Evolutionary conservation across 2,329 filamentous ascomycete genomes (phyloP).

Genomic region (Cladosporium sp.): DNA sequence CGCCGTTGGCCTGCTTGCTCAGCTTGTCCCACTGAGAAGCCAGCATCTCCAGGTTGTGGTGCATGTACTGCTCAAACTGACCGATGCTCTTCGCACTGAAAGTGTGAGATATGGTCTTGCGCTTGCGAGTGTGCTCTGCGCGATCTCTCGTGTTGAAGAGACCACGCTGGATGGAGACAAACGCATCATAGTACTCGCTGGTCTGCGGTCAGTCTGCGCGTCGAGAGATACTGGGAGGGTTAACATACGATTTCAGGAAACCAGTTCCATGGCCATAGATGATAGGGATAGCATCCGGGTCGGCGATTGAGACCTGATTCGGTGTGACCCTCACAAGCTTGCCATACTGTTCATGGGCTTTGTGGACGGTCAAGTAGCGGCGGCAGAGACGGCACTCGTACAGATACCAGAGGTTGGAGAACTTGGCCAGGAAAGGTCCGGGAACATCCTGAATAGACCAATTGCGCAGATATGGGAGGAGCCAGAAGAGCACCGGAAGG

Average conservation of each 20-base stretch:
- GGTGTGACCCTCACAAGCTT: conserved; percentile 34
- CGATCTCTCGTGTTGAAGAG: conserved; percentile 86
- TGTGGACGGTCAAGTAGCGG: conserved; percentile 51
- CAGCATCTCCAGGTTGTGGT: conserved; percentile 68
- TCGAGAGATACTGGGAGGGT: not conserved
- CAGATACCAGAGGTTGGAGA: conserved; percentile 77
- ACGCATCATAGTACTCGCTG: conserved; percentile 58
- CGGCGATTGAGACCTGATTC: conserved; percentile 52
- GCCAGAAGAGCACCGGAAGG: conserved; percentile 48
- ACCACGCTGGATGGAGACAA: conserved; percentile 77
- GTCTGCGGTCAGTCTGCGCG: not conserved
- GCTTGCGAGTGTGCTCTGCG: conserved; percentile 76
- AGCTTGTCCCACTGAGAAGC: conserved; percentile 66
- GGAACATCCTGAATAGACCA: conserved; percentile 51
- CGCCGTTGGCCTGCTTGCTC: conserved; percentile 30
- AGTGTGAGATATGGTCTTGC: conserved; percentile 75
- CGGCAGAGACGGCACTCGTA: conserved; percentile 55
- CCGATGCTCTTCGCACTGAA: conserved; percentile 74
- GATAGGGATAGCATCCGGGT: conserved; percentile 66
- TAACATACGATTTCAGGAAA: conserved; percentile 35
- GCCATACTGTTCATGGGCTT: conserved; percentile 37
- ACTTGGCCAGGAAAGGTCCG: conserved; percentile 57
- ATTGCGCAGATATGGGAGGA: conserved; percentile 56
- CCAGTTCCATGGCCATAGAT: conserved; percentile 64
- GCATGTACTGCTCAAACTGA: conserved; percentile 78